A percentile compares a stretch with the other conserved stretches of the same genome.
Evolutionary conservation across 108 stramenopile species (phyloP).

Genomic region (Licmophora abbreviata): DNA sequence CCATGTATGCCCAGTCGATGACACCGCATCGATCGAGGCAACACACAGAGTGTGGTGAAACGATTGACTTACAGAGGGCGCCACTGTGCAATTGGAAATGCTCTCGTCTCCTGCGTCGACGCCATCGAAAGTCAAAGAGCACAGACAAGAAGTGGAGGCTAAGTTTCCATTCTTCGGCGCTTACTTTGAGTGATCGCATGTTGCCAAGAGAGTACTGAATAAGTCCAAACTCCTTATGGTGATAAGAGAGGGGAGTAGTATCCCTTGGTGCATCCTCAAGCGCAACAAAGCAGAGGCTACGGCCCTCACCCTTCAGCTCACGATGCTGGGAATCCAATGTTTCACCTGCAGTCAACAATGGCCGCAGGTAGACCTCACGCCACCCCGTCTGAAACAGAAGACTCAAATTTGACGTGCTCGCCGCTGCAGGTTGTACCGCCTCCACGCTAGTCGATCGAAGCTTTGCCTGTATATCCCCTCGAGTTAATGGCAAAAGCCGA

Average conservation of each 20-base stretch:
- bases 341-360: conserved; percentile 12
- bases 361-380: conserved; percentile 16
- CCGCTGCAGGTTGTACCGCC: conserved; percentile 1
- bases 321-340: conserved; percentile 10
- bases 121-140: conserved; percentile 44
- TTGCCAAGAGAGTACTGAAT: conserved; percentile 16
- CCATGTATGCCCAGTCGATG: too few relatives aligned
- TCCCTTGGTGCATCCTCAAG: conserved; percentile 7
- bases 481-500: conserved; percentile 41
- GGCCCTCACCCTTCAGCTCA: conserved; percentile 9
- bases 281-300: conserved; percentile 20
- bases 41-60: too few relatives aligned
- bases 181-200: conserved; percentile 2
- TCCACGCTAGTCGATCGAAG: conserved; percentile 6
- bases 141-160: conserved; percentile 21
- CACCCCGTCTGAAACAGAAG: background rate
- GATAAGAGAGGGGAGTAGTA: conserved; percentile 8
- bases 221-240: conserved; percentile 33
- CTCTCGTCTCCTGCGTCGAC: too few relatives aligned
- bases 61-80: too few relatives aligned
- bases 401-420: background rate
- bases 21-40: too few relatives aligned
- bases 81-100: too few relatives aligned
- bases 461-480: conserved; percentile 17
- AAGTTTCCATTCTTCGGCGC: conserved; percentile 6